These are phyloP conservation scores for Termitomyces sp. DNA, from an alignment of 768 basidiomycete genomes.

Conservation along the genomic window DNA sequence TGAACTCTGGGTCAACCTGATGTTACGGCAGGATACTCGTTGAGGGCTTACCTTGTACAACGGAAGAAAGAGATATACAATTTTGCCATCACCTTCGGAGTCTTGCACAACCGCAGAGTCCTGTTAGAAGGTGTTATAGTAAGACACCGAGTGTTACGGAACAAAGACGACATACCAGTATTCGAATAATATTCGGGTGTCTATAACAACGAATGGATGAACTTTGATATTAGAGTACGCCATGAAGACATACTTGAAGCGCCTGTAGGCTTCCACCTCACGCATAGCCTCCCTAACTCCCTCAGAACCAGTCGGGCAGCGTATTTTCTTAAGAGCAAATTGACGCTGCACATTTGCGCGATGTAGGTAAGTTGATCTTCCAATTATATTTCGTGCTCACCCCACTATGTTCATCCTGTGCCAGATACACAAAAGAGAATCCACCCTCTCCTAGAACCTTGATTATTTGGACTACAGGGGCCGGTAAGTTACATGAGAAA, in stretches of 20 bases:
- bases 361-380: background rate
- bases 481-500: conserved; percentile 13
- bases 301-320: conserved; percentile 86
- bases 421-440: conserved; percentile 89
- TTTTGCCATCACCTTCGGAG: conserved; percentile 88
- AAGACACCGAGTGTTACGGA: conserved; percentile 9
- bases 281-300: conserved; percentile 88
- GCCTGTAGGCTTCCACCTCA: conserved; percentile 89
- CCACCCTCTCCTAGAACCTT: conserved; percentile 96
- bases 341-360: conserved; percentile 54
- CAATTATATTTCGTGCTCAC: conserved; percentile 38
- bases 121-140: conserved; percentile 32
- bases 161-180: conserved; percentile 50
- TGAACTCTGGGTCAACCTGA: conserved; percentile 25
- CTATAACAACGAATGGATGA: conserved; percentile 34
- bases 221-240: background rate
- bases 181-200: conserved; percentile 96
- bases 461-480: conserved; percentile 73
- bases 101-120: conserved; percentile 96
- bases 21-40: too few species aligned
- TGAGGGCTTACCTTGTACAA: conserved; percentile 68
- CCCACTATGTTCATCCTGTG: conserved; percentile 82
- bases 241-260: conserved; percentile 75
- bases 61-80: conserved; percentile 95
- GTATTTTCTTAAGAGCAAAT: conserved; percentile 97